Evolutionary conservation across 2,329 filamentous ascomycete species (phyloP).

Genomic region (Colletotrichum sp.): DNA sequence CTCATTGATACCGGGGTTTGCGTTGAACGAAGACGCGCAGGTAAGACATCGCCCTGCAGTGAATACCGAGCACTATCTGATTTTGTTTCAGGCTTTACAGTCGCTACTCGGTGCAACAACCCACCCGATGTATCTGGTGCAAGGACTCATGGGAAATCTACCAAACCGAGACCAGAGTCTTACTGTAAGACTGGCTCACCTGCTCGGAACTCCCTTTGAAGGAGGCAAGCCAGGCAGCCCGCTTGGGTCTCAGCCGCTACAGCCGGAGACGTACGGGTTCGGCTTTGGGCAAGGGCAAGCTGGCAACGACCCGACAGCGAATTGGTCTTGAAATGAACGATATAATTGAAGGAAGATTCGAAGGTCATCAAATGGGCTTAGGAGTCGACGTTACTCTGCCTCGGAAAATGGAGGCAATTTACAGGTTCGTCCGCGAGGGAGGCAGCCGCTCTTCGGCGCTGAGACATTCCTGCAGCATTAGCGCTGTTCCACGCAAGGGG

Average conservation of each 20-base stretch:
- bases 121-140: constrained; percentile 18
- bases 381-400: background rate
- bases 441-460: background rate
- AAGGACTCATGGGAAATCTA: constrained; percentile 17
- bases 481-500: background rate
- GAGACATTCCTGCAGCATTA: background rate
- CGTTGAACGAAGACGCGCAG: background rate
- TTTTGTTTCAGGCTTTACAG: background rate
- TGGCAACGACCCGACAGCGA: constrained; percentile 13
- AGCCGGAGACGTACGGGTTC: constrained; percentile 19
- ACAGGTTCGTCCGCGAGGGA: background rate
- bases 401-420: background rate
- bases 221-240: constrained; percentile 8
- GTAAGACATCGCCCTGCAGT: background rate
- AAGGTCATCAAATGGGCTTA: background rate
- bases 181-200: constrained; percentile 1
- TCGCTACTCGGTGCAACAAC: constrained; percentile 11
- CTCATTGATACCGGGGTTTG: background rate
- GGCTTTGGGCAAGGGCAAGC: constrained; percentile 15
- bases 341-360: background rate
- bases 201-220: constrained; percentile 13
- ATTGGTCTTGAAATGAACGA: background rate
- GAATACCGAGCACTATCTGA: background rate
- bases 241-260: constrained; percentile 18
- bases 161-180: constrained; percentile 18